Conservation (phyloP, 257 asterid genomes). For the Asclepias syriaca region DNA sequence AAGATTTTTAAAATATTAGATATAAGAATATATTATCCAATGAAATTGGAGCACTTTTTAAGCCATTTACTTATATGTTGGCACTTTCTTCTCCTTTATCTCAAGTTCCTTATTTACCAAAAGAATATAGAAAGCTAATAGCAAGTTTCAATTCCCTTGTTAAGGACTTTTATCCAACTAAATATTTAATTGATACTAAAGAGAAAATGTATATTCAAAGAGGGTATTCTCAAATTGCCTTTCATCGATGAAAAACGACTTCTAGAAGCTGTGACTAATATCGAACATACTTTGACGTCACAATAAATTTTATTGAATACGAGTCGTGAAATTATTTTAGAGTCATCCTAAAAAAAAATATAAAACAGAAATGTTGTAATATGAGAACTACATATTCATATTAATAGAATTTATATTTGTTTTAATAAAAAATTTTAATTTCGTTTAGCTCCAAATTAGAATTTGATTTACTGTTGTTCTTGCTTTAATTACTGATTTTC, state of each 20-base stretch:
- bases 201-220: slow-evolving; percentile 50
- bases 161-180: slow-evolving; percentile 37
- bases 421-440: no score
- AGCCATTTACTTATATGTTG: no score
- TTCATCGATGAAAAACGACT: slow-evolving; percentile 47
- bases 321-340: no score
- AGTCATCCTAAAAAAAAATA: no score
- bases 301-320: no score
- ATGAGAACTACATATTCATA: no score
- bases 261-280: neutral
- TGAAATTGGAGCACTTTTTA: slow-evolving; percentile 64
- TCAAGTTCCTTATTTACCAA: slow-evolving; percentile 64
- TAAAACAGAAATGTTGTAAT: no score
- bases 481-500: no score
- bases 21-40: no score
- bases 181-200: slow-evolving; percentile 50
- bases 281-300: slow-evolving; percentile 43
- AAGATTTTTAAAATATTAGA: slow-evolving; percentile 45
- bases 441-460: no score
- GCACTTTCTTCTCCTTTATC: slow-evolving; percentile 89
- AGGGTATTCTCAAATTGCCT: slow-evolving; percentile 59
- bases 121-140: slow-evolving; percentile 72
- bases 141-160: slow-evolving; percentile 79
- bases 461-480: no score
- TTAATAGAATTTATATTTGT: no score